Evolutionary conservation across 176 grass and related monocot species (phyloP).

Genomic region (Saccharum spontaneum): DNA sequence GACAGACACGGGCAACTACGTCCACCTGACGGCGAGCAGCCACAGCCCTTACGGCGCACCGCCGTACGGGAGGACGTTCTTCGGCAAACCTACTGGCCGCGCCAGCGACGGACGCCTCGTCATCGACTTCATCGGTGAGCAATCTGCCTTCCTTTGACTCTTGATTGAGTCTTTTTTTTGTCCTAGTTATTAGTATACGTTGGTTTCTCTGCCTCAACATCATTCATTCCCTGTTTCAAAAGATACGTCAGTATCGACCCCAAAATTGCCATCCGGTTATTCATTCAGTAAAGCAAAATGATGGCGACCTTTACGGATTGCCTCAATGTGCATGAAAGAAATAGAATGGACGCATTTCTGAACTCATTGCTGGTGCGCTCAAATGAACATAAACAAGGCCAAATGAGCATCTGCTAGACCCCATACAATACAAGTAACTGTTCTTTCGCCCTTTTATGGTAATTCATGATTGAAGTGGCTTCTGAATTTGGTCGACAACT

Average conservation of each 20-base stretch:
- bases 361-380: background rate
- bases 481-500: background rate
- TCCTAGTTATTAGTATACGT: background rate
- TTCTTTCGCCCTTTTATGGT: background rate
- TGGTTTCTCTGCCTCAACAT: background rate
- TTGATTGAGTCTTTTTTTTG: background rate
- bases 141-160: background rate
- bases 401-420: background rate
- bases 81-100: constrained; percentile 61
- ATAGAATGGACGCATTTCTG: background rate
- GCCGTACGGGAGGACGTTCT: constrained; percentile 79
- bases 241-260: background rate
- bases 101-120: constrained; percentile 74
- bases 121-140: constrained; percentile 86
- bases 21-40: constrained; percentile 23
- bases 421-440: too few relatives aligned
- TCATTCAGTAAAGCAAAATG: background rate
- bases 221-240: background rate
- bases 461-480: background rate
- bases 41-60: constrained; percentile 30
- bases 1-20: constrained; percentile 79
- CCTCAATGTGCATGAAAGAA: background rate
- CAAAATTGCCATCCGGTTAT: background rate
- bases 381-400: background rate
- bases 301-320: background rate